Evolutionary conservation across 768 basidiomycete species (phyloP), one percentile per base, ranked within the genome.

Genomic region (Phlegmacium glaucopus): DNA sequence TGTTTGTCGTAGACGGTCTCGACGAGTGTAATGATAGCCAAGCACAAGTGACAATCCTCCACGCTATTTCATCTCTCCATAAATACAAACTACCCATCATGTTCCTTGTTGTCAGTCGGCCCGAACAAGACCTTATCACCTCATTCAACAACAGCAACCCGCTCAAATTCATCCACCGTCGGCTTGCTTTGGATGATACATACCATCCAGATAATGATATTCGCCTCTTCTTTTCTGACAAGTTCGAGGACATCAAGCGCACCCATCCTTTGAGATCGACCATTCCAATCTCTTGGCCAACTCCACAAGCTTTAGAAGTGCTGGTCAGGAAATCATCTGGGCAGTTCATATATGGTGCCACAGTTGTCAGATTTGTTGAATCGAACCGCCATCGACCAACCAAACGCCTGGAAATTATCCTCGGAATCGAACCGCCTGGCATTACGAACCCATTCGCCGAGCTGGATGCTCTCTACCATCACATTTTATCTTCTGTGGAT

Each of bases 341-440:
- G 3, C 57, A 59, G 28, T 65, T 64, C 44, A 59, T 62, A 46
- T 60, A 56, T 45, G 59, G 61, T 2, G 54, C 65, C 0, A 64
- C 63, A 2, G 49, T 61, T 2, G 27, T 62, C 15, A 60, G 54
- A 41, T 65, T 55, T 38, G 47, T 66, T 27, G 51, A 55, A 15
- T 50, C 53, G 9, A 42, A 46, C 13, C 41, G 38, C 4, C 42
- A 47, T 34, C 37, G 39, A 9, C 58, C 60, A 8, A 35, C 36
- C 4, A 39, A 34, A 9, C 37, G 47, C n/a, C 47, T 59, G 26
- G 40, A 56, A 6, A 44, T 49, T 16, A 29, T 60, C 26, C 45
- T 55, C 8, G 44, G 45, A 25, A 17, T 47, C 10, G 16, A 26
- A 10, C 25, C 41, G 15, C 26, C 17, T 18, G 18, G 16, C 11